Percentiles rank a stretch among this genome's conserved stretches.
phyloP scores from a whole-genome alignment of 495 filamentous ascomycete genomes.

The Sabuloglossum arenarium region DNA sequence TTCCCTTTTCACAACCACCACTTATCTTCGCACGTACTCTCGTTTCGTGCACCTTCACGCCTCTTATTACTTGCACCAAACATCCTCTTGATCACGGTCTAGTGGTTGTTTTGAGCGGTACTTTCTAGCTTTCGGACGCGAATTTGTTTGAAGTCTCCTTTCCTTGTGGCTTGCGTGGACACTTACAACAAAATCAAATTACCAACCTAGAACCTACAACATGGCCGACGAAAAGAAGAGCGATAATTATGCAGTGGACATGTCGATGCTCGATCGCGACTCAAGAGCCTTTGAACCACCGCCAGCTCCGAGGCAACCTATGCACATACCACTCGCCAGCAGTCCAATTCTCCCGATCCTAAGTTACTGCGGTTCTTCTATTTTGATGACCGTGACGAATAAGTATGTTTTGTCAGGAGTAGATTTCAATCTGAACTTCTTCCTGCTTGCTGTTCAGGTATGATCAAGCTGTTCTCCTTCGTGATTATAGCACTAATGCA shows the following conservation, averaged over 20 bases:
- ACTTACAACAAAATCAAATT: not conserved
- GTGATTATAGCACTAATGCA: constrained; percentile 7
- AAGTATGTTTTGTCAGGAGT: constrained; percentile 89
- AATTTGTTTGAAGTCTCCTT: not conserved
- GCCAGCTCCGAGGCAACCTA: not conserved
- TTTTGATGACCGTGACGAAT: constrained; percentile 97
- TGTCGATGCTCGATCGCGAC: constrained; percentile 24
- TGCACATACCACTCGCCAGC: constrained; percentile 26
- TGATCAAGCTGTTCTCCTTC: not conserved
- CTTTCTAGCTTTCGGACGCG: not conserved
- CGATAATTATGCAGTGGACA: constrained; percentile 57
- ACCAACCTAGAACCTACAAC: constrained; percentile 3
- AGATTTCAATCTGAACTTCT: constrained; percentile 92
- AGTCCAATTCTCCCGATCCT: constrained; percentile 64
- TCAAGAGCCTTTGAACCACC: constrained; percentile 5
- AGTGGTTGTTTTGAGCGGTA: not conserved
- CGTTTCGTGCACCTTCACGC: not conserved
- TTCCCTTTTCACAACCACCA: not conserved
- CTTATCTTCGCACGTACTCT: not conserved
- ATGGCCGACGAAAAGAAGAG: constrained; percentile 74
- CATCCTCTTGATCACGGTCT: not conserved
- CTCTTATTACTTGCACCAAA: not conserved
- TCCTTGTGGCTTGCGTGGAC: constrained; percentile 1
- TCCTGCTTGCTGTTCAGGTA: constrained; percentile 85
- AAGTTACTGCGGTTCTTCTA: constrained; percentile 83